Evolutionary conservation across 2,329 filamentous ascomycete genomes (phyloP).

Genomic region (Pseudopithomyces chartarum): DNA sequence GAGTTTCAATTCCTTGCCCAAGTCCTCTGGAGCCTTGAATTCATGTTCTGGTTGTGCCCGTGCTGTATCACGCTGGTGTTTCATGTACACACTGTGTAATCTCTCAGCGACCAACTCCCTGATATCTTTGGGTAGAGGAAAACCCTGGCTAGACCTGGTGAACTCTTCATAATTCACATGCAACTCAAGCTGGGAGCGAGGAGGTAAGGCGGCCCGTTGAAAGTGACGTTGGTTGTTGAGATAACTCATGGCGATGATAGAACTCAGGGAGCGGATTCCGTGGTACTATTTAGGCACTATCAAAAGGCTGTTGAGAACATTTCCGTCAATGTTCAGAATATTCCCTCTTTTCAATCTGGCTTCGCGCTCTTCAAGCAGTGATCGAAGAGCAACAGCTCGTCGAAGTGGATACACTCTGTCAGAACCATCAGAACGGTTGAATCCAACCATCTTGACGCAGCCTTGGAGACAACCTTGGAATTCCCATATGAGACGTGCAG

Average conservation of each 20-base stretch:
- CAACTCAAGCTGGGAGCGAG: slow-evolving; percentile 41
- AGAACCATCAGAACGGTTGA: slow-evolving; percentile 29
- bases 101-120: slow-evolving; percentile 39
- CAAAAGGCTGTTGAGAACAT: slow-evolving; percentile 38
- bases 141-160: slow-evolving; percentile 25
- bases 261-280: slow-evolving; percentile 38
- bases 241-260: slow-evolving; percentile 40
- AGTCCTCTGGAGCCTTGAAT: slow-evolving; percentile 25
- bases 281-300: slow-evolving; percentile 41
- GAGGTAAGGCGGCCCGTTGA: slow-evolving; percentile 38
- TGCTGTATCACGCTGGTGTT: slow-evolving; percentile 34
- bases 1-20: slow-evolving; percentile 36
- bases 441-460: slow-evolving; percentile 33
- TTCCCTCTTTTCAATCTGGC: slow-evolving; percentile 34
- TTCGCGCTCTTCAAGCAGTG: slow-evolving; percentile 35
- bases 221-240: slow-evolving; percentile 38
- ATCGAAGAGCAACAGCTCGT: slow-evolving; percentile 38
- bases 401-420: slow-evolving; percentile 37
- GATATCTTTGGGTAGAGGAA: slow-evolving; percentile 15
- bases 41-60: slow-evolving; percentile 14
- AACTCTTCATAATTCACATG: slow-evolving; percentile 42
- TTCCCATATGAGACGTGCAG: neutral
- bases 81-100: slow-evolving; percentile 40
- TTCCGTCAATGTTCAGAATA: slow-evolving; percentile 39
- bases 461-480: slow-evolving; percentile 39